Base-by-base conservation (phyloP, 371 early-diverging fungal species). In the Mucor circinelloides region DNA sequence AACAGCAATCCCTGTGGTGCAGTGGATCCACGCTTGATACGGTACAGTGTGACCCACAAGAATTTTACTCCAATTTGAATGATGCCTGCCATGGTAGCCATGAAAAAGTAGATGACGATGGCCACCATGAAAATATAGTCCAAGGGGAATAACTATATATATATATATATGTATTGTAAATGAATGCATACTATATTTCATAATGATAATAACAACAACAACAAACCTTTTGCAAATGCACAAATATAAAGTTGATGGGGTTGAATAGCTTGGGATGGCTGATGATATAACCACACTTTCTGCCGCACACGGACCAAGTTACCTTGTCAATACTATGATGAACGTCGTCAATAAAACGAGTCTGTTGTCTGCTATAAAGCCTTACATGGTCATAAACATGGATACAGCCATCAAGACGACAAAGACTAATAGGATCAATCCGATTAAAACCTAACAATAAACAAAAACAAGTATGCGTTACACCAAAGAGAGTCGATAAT, bases 271-370 rank as follows among this genome's bases (percentile, higher is more conserved):
- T 75, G 12, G 86, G 79, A 40, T 81, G 87, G 10, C 80, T 79
- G 25, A 87, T 80, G 40, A 88, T 83, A 46, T 86, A 90, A 23
- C 90, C 90, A 64, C 90, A 89, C 63, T 81, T 71, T 21, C 79
- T 76, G 1, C 89, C 89, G 61, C 89, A 90, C 10, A 87, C 75
- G 2, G 87, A 86, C 50, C 80, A 83, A 5, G 70, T 73, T 25
- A 87, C 60, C 64, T 87, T 88, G 62, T 85, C 87, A 57, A 80
- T 68, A 21, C 78, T 75, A 60, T 31, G 15, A 15, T 25, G 1
- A 23, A 25, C 10, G 25, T 7, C 6, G 46, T 21, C 23, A 6
- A 23, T 13, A 50, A 7, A 6, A 46, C 46, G 3, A 46, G 19
- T n/a, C 17, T 2, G 19, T 46, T 46, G 19, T 46, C 19, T 46